These are phyloP conservation scores for Citrullus colocynthis DNA, from an alignment of 306 rosid genomes.

Conservation along the genomic window DNA sequence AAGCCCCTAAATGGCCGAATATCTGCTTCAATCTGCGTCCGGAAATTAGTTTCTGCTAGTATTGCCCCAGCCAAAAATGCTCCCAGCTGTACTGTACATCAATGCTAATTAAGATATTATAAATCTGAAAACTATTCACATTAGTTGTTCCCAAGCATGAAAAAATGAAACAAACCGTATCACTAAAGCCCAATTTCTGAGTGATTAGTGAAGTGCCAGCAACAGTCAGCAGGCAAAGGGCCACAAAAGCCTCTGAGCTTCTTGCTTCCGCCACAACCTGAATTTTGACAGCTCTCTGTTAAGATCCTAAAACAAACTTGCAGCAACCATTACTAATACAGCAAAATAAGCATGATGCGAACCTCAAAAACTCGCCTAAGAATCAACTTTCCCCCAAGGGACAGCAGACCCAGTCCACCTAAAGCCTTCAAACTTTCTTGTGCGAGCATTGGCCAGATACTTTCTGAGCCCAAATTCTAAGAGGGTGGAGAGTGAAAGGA, in stretches of 20 bases:
- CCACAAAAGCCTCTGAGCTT: constrained; percentile 99
- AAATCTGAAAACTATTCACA: not conserved
- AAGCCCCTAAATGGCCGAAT: constrained; percentile 97
- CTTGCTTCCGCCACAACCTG: constrained; percentile 99
- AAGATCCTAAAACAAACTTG: constrained; percentile 18
- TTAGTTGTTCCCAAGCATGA: not conserved
- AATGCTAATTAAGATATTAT: constrained; percentile 9
- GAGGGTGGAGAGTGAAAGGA: constrained; percentile 8
- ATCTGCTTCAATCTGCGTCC: constrained; percentile 99
- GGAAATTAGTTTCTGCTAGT: constrained; percentile 93
- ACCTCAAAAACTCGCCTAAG: constrained; percentile 98
- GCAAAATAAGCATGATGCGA: constrained; percentile 3
- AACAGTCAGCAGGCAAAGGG: constrained; percentile 89
- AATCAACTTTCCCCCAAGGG: constrained; percentile 83
- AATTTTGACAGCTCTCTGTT: constrained; percentile 1
- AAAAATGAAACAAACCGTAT: constrained; percentile 51
- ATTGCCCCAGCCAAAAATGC: constrained; percentile 98
- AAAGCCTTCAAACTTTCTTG: constrained; percentile 94
- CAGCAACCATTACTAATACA: constrained; percentile 7
- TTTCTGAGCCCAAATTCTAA: constrained; percentile 60
- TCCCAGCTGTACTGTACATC: constrained; percentile 66
- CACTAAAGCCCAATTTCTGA: constrained; percentile 96
- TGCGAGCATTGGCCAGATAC: constrained; percentile 93
- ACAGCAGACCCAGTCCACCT: constrained; percentile 88
- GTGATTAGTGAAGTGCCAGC: constrained; percentile 92